Evolutionary conservation across 306 rosid species (phyloP), one percentile per base, ranked within the genome.

Genomic region (Quercus berberidifolia): DNA sequence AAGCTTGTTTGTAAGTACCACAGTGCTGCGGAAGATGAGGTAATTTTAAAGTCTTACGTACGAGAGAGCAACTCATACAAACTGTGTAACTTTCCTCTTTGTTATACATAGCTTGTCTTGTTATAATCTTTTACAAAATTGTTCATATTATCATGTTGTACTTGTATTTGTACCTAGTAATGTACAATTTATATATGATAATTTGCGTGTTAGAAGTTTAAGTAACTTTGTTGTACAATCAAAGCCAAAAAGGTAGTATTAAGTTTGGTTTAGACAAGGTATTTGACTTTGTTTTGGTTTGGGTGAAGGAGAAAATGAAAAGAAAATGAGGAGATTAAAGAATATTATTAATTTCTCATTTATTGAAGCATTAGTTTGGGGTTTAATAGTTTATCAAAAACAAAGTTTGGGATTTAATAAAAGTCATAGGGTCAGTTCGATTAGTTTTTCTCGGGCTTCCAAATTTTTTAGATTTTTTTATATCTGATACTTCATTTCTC

Each of bases 11-110:
- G 71, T 9, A 77, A 89, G 82, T 91, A 90, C 80, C 99, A 93
- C 78, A 87, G 91, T 26, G 89, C 88, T 51, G 91, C 96, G 0
- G 99, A 95, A 80, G 98, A 95, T 56, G 97, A 91, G 99, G 98
- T 90, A 58, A 26, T 41, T 41, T 41, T 41, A 41, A 8, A 41
- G 46, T 41, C 12, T 41, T 41, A 41, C 46, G 46, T 41, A 41
- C 46, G 12, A 41, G 11, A 38, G 11, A 41, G 46, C 3, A 41
- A 41, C 8, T 41, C 46, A 41, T 41, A 41, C 46, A 41, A 8
- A 8, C 46, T 41, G 46, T 41, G 41, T 6, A 3, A 49, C 54
- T 10, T 49, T 12, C 14, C 54, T 49, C 17, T 13, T 49, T 12
- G 54, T 49, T 49, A 49, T 13, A 49, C 17, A 49, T 13, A 49